Evolutionary conservation across 2,329 filamentous ascomycete species (phyloP).

Genomic region (Hortaea werneckii): DNA sequence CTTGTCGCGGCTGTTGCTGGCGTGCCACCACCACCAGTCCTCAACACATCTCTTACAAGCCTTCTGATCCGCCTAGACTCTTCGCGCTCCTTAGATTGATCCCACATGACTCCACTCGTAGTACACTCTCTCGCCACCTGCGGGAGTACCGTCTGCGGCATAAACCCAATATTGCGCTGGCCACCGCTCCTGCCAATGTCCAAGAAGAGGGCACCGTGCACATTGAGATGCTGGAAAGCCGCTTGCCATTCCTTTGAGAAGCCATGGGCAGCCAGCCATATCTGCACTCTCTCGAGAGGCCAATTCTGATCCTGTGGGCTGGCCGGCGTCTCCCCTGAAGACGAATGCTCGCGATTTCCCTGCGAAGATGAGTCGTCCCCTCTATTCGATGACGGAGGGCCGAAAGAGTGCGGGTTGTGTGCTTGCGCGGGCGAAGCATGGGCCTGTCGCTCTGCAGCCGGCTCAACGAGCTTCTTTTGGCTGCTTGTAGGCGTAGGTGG

Average conservation of each 20-base stretch:
- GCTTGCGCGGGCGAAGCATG: slow-evolving; percentile 26
- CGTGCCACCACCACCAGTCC: slow-evolving; percentile 44
- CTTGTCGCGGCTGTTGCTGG: slow-evolving; percentile 43
- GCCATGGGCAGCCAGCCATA: slow-evolving; percentile 77
- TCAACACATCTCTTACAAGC: slow-evolving; percentile 72
- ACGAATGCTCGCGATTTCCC: slow-evolving; percentile 21
- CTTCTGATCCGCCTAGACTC: slow-evolving; percentile 82
- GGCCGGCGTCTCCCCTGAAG: slow-evolving; percentile 40
- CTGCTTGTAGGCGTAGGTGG: slow-evolving; percentile 24
- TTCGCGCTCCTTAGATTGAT: slow-evolving; percentile 70
- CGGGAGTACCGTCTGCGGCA: slow-evolving; percentile 93
- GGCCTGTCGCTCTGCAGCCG: slow-evolving; percentile 27
- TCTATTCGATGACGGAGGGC: slow-evolving; percentile 8
- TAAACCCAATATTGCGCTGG: slow-evolving; percentile 77
- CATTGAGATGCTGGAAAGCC: slow-evolving; percentile 71
- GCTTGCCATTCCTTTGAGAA: slow-evolving; percentile 98
- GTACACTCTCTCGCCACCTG: slow-evolving; percentile 66
- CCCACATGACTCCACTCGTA: slow-evolving; percentile 67
- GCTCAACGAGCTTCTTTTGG: slow-evolving; percentile 21
- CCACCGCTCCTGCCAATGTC: slow-evolving; percentile 75
- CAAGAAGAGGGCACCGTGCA: slow-evolving; percentile 75
- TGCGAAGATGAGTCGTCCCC: slow-evolving; percentile 22
- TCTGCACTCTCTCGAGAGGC: slow-evolving; percentile 75
- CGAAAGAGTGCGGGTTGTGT: slow-evolving; percentile 12
- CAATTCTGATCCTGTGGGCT: slow-evolving; percentile 68